Evolutionary conservation across 164 flowering plant species (phyloP), one percentile per base, ranked within the genome.

Genomic region (Euptelea pleiosperma): DNA sequence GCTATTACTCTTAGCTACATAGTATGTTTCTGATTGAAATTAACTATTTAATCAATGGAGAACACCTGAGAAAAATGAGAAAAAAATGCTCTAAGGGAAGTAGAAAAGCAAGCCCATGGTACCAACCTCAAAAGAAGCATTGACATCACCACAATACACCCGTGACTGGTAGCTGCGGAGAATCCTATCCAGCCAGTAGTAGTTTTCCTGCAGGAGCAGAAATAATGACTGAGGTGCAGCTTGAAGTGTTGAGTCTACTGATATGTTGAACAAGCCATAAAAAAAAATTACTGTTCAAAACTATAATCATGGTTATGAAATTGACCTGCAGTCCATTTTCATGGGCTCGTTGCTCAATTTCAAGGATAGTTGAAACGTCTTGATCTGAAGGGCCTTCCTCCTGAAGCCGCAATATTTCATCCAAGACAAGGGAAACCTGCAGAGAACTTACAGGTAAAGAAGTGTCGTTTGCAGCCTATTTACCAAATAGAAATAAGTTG

Each of bases 261-360:
- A 18, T 11, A 10, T 48, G n/a, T 11, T 5, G 24, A 39, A 46
- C 40, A 46, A 46, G 31, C 35, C 34, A 22, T 14, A 39, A 51
- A 45, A 33, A 16, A 12, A 21, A n/a, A n/a, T n/a, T n/a, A n/a
- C n/a, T 43, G 31, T 8, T 35, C 31, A 16, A 37, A 1, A 3
- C 8, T 7, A 44, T 34, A 50, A 42, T 3, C 24, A 36, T 6
- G 33, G 41, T 29, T 7, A 24, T 10, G 10, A 14, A 42, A 63
- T 6, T 31, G 2, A 87, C 98, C 90, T 92, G 98, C 64, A 87
- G 58, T 58, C 98, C 96, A 77, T 84, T 89, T 76, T 92, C 98
- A 82, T 92, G 96, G 58, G 98, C 91, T 61, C 98, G 82, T 68
- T 89, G 96, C 74, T 92, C 98, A 67, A 89, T 87, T 76, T 92